These are phyloP conservation scores for Volvariella volvacea DNA, from an alignment of 1,284 basidiomycete genomes.

Conservation along the genomic window DNA sequence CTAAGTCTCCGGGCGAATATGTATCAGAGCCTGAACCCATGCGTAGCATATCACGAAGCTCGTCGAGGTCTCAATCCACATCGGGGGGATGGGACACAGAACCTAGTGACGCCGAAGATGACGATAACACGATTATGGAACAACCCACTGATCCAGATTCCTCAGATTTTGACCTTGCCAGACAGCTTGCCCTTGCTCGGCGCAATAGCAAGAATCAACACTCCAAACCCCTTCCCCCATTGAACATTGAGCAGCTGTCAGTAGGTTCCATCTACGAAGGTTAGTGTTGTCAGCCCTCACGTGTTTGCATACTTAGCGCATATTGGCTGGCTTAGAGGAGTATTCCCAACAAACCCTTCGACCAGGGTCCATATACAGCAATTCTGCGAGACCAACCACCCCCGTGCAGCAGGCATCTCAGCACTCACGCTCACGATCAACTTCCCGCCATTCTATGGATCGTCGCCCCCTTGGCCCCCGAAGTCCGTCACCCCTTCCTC, in stretches of 20 bases:
- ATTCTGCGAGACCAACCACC: slow-evolving; percentile 36
- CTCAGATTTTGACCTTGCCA: slow-evolving; percentile 68
- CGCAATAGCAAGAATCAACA: slow-evolving; percentile 76
- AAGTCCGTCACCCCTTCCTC: slow-evolving; percentile 61
- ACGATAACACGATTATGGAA: slow-evolving; percentile 27
- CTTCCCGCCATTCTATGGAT: slow-evolving; percentile 41
- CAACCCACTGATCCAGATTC: slow-evolving; percentile 38
- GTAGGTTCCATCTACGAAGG: slow-evolving; percentile 75
- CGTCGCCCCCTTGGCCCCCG: slow-evolving; percentile 65
- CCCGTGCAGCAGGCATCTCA: slow-evolving; percentile 25
- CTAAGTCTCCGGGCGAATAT: slow-evolving; percentile 47
- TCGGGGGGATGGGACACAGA: slow-evolving; percentile 33
- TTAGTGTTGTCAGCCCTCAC: slow-evolving; percentile 16
- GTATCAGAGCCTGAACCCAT: slow-evolving; percentile 38
- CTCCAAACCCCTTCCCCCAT: slow-evolving; percentile 30
- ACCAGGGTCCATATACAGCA: background rate
- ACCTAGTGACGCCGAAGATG: slow-evolving; percentile 40
- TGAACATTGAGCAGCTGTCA: slow-evolving; percentile 37
- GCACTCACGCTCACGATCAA: slow-evolving; percentile 26
- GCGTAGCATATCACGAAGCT: slow-evolving; percentile 26
- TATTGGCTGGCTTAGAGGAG: slow-evolving; percentile 40
- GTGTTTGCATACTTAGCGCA: background rate
- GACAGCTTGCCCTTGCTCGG: slow-evolving; percentile 71
- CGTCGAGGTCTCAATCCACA: slow-evolving; percentile 32
- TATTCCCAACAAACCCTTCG: slow-evolving; percentile 32